Percentiles rank a stretch among this genome's conserved stretches.
phyloP scores from a whole-genome alignment of 2,329 filamentous ascomycete genomes.

The Fusarium graminum region DNA sequence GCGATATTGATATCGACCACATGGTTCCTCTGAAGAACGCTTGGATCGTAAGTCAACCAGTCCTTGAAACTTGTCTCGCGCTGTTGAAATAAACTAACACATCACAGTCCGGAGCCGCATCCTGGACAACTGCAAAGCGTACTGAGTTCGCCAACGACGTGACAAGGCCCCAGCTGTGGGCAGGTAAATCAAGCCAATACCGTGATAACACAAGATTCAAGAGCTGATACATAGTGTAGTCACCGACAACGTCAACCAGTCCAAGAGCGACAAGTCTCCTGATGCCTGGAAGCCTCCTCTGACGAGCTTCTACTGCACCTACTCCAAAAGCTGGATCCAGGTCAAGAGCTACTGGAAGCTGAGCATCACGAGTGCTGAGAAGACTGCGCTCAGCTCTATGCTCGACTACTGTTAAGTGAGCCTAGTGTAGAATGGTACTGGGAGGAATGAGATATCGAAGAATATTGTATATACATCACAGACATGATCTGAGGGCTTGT shows the following conservation, averaged over 20 bases:
- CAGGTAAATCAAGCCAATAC: conserved; percentile 50
- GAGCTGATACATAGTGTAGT: conserved; percentile 57
- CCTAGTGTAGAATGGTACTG: too few relatives aligned
- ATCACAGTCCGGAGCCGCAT: conserved; percentile 73
- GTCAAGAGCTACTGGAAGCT: conserved; percentile 81
- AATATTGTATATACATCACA: conserved; percentile 2
- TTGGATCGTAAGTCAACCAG: conserved; percentile 71
- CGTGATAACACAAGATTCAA: background rate
- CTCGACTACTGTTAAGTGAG: conserved; percentile 49
- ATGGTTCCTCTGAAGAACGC: conserved; percentile 85
- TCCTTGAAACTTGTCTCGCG: background rate
- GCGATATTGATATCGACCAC: conserved; percentile 85
- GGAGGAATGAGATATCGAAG: background rate
- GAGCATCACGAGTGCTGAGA: conserved; percentile 79
- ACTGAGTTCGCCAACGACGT: conserved; percentile 83
- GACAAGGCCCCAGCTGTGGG: conserved; percentile 79
- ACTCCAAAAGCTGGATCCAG: conserved; percentile 80
- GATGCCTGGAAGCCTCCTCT: conserved; percentile 82
- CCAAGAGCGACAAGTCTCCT: conserved; percentile 79
- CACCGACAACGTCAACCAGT: conserved; percentile 79
- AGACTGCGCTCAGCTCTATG: conserved; percentile 69
- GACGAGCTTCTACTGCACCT: conserved; percentile 79
- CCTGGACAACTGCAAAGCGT: conserved; percentile 77
- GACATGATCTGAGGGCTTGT: background rate
- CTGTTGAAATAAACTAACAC: conserved; percentile 19